Evolutionary conservation across 2,329 filamentous ascomycete genomes (phyloP).

Genomic region (Alternaria atra): DNA sequence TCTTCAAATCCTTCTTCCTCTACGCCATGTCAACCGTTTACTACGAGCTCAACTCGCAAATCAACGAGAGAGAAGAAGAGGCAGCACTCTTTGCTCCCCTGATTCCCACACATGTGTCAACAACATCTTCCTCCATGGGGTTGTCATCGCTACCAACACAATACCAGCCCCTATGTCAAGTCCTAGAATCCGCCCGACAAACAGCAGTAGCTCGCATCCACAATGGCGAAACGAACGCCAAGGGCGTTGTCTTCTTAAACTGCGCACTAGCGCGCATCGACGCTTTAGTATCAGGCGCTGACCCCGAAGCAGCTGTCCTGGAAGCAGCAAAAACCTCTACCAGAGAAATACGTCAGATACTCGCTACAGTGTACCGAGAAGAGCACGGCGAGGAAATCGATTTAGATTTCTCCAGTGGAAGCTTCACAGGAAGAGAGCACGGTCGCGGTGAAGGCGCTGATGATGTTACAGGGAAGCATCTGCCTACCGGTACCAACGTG

Average conservation of each 20-base stretch:
- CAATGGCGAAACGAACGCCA: conserved; percentile 40
- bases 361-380: conserved; percentile 28
- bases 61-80: conserved; percentile 21
- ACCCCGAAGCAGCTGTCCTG: conserved; percentile 29
- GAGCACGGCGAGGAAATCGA: conserved; percentile 36
- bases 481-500: background rate
- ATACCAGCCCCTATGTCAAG: conserved; percentile 21
- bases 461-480: background rate
- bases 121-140: conserved; percentile 9
- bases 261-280: conserved; percentile 38
- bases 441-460: conserved; percentile 24
- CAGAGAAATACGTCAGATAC: conserved; percentile 19
- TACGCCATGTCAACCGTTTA: conserved; percentile 37
- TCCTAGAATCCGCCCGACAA: conserved; percentile 16
- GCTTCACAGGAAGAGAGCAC: conserved; percentile 14
- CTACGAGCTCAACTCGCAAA: conserved; percentile 31
- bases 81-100: background rate
- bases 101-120: background rate
- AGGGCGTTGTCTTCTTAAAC: conserved; percentile 30
- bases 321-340: conserved; percentile 29
- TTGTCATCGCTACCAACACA: conserved; percentile 17
- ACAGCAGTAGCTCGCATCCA: conserved; percentile 24
- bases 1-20: conserved; percentile 35
- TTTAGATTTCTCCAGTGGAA: conserved; percentile 9
- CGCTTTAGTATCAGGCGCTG: conserved; percentile 23